Conservation (phyloP, 441 rosid species). For the Mallotus japonicus region DNA sequence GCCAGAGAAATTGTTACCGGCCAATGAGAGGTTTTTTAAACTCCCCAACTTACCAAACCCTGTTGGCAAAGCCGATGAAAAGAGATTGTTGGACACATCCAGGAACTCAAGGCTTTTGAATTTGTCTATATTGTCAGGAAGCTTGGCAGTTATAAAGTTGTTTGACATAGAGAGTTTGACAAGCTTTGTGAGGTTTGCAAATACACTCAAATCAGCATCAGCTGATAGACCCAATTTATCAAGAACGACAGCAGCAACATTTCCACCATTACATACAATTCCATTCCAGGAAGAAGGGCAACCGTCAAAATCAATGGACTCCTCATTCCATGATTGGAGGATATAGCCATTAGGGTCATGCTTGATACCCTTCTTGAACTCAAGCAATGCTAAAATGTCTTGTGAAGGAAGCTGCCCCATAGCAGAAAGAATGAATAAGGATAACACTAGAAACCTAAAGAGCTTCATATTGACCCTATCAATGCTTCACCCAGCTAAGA, state of each 20-base stretch:
- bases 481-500: slow-evolving; percentile 23
- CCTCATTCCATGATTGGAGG: slow-evolving; percentile 91
- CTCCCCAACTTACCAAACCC: slow-evolving; percentile 65
- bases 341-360: slow-evolving; percentile 95
- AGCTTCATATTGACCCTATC: slow-evolving; percentile 48
- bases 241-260: slow-evolving; percentile 86
- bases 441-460: slow-evolving; percentile 45
- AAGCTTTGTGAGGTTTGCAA: slow-evolving; percentile 84
- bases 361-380: slow-evolving; percentile 90
- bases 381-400: slow-evolving; percentile 88
- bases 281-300: slow-evolving; percentile 99
- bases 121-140: slow-evolving; percentile 60
- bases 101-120: slow-evolving; percentile 73
- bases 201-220: slow-evolving; percentile 69
- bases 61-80: slow-evolving; percentile 53
- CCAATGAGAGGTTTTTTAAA: slow-evolving; percentile 68
- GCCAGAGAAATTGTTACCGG: slow-evolving; percentile 95
- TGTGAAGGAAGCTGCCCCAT: slow-evolving; percentile 96
- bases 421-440: slow-evolving; percentile 45
- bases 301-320: slow-evolving; percentile 89
- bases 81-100: slow-evolving; percentile 75
- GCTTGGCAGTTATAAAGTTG: slow-evolving; percentile 68
- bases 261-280: slow-evolving; percentile 81
- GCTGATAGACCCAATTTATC: slow-evolving; percentile 77
- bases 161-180: slow-evolving; percentile 85